Conservation (phyloP, 768 basidiomycete species). For the Phylloporus sp. region DNA sequence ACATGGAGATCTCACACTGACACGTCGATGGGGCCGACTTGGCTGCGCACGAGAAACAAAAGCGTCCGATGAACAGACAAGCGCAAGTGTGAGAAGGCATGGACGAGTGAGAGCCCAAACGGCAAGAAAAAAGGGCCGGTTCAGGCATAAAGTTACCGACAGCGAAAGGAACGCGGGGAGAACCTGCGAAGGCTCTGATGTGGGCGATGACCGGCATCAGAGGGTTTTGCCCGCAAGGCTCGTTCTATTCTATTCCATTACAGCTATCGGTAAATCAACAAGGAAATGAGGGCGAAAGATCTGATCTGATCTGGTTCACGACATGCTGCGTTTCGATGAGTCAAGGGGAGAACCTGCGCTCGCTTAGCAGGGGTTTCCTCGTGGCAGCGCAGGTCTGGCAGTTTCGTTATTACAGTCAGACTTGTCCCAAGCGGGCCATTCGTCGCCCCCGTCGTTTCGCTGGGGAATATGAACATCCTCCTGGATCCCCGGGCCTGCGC, state of each 20-base stretch:
- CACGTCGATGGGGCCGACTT: constrained; percentile 18
- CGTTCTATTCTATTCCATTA: constrained; percentile 15
- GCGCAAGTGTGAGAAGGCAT: constrained; percentile 20
- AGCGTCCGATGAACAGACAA: constrained; percentile 11
- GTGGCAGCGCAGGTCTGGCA: constrained; percentile 21
- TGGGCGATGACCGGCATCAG: constrained; percentile 19
- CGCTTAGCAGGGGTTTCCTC: too few species aligned
- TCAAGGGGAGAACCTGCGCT: constrained; percentile 14
- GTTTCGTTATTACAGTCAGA: constrained; percentile 21
- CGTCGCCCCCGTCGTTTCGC: constrained; percentile 17
- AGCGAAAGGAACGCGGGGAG: constrained; percentile 22
- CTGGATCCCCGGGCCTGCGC: neutral
- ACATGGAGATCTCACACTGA: constrained; percentile 16
- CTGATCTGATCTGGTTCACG: constrained; percentile 13
- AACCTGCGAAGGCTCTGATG: constrained; percentile 23
- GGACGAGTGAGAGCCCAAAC: constrained; percentile 1
- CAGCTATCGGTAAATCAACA: constrained; percentile 25
- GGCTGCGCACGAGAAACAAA: constrained; percentile 15
- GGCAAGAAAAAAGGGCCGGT: constrained; percentile 12
- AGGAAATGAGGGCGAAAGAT: constrained; percentile 24
- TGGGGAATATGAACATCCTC: constrained; percentile 9
- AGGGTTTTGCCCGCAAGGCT: constrained; percentile 11
- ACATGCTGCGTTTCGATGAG: constrained; percentile 16
- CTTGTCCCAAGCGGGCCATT: constrained; percentile 16
- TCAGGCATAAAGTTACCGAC: constrained; percentile 27